Evolutionary conservation across 768 basidiomycete species (phyloP).

Genomic region (Ramaria sp.): DNA sequence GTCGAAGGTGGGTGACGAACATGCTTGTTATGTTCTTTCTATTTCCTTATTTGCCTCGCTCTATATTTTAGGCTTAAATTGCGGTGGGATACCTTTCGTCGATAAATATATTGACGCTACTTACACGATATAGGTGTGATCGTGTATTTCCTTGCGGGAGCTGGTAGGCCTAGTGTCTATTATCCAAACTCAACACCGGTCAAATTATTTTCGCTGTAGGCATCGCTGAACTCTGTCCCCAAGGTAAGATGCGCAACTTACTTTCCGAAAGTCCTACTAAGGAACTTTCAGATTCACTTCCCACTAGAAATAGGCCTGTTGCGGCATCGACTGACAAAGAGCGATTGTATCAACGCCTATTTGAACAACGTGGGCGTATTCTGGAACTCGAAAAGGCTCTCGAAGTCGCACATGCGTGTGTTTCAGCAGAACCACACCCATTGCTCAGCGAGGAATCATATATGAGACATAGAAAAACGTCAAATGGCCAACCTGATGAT

Average conservation of each 20-base stretch:
- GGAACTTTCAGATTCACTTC: not conserved
- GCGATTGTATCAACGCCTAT: constrained; percentile 50
- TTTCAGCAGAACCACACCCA: constrained; percentile 42
- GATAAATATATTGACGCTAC: not conserved
- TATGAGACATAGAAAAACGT: not conserved
- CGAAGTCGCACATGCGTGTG: constrained; percentile 35
- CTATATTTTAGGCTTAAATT: constrained; percentile 5
- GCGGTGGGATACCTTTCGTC: not conserved
- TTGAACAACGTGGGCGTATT: constrained; percentile 47
- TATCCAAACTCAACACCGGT: not conserved
- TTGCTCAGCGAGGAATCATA: constrained; percentile 40
- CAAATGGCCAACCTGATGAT: not conserved
- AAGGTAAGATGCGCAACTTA: not conserved
- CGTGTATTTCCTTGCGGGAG: constrained; percentile 9
- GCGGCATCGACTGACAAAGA: constrained; percentile 6
- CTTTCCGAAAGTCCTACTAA: not conserved
- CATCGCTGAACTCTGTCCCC: constrained; percentile 8
- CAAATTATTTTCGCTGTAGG: not conserved
- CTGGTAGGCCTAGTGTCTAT: not conserved
- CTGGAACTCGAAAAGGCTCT: constrained; percentile 60
- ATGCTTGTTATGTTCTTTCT: not conserved
- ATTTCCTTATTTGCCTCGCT: not conserved
- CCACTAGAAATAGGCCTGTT: constrained; percentile 7
- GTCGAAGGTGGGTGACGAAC: constrained; percentile 3
- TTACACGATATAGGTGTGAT: constrained; percentile 2